Base-by-base conservation (phyloP, 352 stramenopile genomes). In the Peronospora belbahrii region DNA sequence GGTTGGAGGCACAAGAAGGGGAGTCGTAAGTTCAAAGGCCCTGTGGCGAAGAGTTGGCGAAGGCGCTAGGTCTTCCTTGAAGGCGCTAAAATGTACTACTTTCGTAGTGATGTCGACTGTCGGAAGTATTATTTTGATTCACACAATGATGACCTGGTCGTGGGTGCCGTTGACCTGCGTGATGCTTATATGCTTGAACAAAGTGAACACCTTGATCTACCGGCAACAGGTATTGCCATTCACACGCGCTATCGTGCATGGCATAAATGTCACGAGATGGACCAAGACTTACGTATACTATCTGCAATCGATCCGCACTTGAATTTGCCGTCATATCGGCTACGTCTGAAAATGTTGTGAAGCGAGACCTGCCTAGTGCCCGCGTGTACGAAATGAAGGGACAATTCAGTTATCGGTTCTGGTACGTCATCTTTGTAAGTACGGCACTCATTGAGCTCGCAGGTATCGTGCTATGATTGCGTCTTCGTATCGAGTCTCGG, bases 71-170 rank as follows among this genome's bases (percentile, higher is more conserved):
- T 90, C 38, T 75, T 73, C n/a, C 65, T 91, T 0, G 79, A 91
- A 56, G 76, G 70, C 15, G 80, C 72, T 28, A 88, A 85, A 61
- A 91, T 91, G 58, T 91, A 85, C 63, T 91, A 91, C 52, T 91
- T 91, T 60, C 79, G 88, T 53, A 78, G 71, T 30, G 67, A 74
- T 32, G 74, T 91, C n/a, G 76, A 91, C 57, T 85, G 72, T 42
- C 76, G 79, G 57, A 85, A 88, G 68, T 91, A 85, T n/a, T n/a
- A n/a, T 55, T 91, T 91, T 51, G 86, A 81, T 56, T 85, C 74
- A 42, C 74, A 76, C 23, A 88, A 82, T 32, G 67, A 57, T 13
- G 79, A 91, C 45, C 58, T 91, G 14, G 75, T 85, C 8, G 69
- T 91, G 20, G 79, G 79, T 15, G 76, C 79, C 24, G 71, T 91